Conservation (phyloP, 345 rosid genomes). For the Boechera divaricarpa region DNA sequence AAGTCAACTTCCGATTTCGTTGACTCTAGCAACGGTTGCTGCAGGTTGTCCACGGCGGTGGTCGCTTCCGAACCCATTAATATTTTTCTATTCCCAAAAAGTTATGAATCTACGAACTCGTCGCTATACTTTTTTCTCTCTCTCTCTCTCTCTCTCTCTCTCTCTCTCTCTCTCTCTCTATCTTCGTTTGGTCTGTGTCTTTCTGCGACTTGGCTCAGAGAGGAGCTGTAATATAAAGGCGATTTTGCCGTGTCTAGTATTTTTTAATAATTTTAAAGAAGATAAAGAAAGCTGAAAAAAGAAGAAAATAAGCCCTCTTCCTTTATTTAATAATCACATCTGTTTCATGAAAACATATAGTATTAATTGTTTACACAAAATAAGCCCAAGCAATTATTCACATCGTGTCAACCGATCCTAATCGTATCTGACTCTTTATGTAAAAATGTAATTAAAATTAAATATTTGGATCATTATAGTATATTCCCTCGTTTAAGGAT, state of each 20-base stretch:
- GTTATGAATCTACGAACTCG: no score
- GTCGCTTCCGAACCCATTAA: conserved; percentile 42
- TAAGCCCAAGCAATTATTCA: background rate
- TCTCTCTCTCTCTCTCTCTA: background rate
- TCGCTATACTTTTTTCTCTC: no score
- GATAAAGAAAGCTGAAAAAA: background rate
- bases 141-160: background rate
- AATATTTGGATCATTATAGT: background rate
- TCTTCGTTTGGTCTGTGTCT: conserved; percentile 6
- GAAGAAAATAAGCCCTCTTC: background rate
- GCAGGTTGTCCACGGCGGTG: conserved; percentile 20
- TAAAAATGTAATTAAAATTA: background rate
- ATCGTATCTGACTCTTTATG: background rate
- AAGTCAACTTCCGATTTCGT: conserved; percentile 44
- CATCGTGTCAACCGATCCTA: background rate
- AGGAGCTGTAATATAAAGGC: conserved; percentile 37
- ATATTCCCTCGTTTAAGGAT: no score
- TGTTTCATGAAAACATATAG: background rate
- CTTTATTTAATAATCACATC: background rate
- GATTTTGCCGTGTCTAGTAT: conserved; percentile 18
- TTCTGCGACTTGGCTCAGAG: conserved; percentile 18
- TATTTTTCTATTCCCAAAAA: background rate
- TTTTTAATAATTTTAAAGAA: background rate
- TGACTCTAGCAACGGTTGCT: conserved; percentile 42
- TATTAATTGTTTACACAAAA: background rate